Evolutionary conservation across 495 filamentous ascomycete genomes (phyloP), one percentile per base, ranked within the genome.

Genomic region (Penicillium waksmanii): DNA sequence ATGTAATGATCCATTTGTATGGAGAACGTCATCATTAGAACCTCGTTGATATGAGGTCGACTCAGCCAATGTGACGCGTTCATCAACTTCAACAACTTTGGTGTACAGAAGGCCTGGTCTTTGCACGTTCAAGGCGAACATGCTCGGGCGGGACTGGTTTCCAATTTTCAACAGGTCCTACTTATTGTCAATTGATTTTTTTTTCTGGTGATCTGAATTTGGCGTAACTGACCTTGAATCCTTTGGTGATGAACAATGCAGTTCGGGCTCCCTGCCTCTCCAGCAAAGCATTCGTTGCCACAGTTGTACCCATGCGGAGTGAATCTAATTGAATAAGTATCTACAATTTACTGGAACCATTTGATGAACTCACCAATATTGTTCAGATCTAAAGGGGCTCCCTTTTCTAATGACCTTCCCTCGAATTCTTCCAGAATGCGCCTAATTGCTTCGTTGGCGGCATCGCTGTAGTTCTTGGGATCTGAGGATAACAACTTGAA

Each of bases 31-130:
- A 23, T 23, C 23, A 23, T 23, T 23, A 3, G 23, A 23, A 23
- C 23, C 23, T 23, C 23, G 23, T 23, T 23, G 23, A 23, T 23
- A 23, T 23, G 23, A 23, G 23, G 23, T 23, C 3, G 23, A 66
- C 66, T 96, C 93, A 19, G 96, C 78, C 1, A 93, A 95, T 0
- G 67, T 67, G 65, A 93, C 87, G 23, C 89, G 77, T 78, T 93
- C 89, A 42, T 88, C 82, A 51, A 93, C 79, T 73, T 93, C 89
- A 10, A 92, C 73, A 0, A 92, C 88, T 2, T 71, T 70, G 53
- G 85, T 79, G 64, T 91, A 91, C 2, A 93, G 75, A 2, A 89
- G 84, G 51, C 89, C 87, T 2, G 89, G 88, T 64, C 88, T 89
- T 57, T 75, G 78, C 44, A 92, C 89, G 8, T 83, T 85, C 12